phyloP scores from a whole-genome alignment of 345 rosid species.

The Mallotus nudiflorus region DNA sequence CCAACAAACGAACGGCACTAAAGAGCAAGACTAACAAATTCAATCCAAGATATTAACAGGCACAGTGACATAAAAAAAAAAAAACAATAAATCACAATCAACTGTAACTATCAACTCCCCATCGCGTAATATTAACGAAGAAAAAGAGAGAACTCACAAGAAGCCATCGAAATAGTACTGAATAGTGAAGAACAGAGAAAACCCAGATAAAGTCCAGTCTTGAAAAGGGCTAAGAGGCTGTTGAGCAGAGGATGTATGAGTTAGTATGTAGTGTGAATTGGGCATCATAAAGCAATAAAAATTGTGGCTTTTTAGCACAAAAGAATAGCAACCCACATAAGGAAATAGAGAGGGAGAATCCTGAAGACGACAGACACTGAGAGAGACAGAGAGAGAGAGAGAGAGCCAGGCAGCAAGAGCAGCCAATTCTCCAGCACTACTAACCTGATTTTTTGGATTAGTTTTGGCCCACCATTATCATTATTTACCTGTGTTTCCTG shows the following conservation, averaged over 20 bases:
- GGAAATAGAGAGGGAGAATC: not conserved
- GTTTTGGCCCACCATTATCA: not conserved
- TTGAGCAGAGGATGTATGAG: not conserved
- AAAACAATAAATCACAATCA: no score
- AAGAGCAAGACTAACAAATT: not conserved
- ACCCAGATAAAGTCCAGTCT: conserved; percentile 6
- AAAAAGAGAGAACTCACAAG: conserved; percentile 34
- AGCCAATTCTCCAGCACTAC: no score
- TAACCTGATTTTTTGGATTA: not conserved
- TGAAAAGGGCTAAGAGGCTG: not conserved
- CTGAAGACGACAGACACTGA: not conserved
- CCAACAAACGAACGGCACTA: not conserved
- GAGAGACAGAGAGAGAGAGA: not conserved
- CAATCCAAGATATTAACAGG: not conserved
- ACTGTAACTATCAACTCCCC: not conserved
- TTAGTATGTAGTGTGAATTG: not conserved
- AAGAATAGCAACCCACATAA: not conserved
- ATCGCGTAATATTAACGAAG: not conserved
- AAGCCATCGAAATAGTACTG: conserved; percentile 34
- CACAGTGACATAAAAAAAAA: no score
- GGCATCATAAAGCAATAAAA: not conserved
- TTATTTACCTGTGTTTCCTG: no score
- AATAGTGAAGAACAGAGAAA: not conserved
- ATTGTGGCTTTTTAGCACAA: not conserved
- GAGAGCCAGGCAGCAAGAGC: not conserved